Percentiles rank a stretch among this genome's conserved stretches.
Evolutionary conservation across 108 stramenopile species (phyloP).

Genomic region (Chaetoceros muelleri): DNA sequence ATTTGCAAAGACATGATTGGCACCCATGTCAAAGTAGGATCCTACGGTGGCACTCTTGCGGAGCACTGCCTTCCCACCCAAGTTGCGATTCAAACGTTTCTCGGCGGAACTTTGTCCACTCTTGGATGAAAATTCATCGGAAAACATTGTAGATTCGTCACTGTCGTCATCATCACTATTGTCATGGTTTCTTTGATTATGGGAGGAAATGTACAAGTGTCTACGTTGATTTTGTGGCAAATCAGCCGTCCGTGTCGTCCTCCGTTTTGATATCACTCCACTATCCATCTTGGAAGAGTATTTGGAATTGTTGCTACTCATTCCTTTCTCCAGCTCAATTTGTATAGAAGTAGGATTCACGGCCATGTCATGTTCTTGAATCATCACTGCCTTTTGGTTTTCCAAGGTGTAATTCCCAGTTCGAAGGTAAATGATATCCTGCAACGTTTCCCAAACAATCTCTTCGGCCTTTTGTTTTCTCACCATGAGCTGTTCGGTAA

Average conservation of each 20-base stretch:
- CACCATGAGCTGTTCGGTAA: conserved; percentile 74
- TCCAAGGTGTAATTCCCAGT: conserved; percentile 35
- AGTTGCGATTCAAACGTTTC: background rate
- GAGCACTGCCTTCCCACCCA: background rate
- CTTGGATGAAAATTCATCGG: background rate
- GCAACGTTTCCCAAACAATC: conserved; percentile 67
- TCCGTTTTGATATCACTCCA: background rate
- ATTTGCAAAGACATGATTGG: background rate
- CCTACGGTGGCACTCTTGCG: background rate
- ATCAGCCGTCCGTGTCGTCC: background rate
- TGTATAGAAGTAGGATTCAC: background rate
- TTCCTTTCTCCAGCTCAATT: background rate
- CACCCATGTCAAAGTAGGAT: background rate
- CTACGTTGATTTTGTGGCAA: background rate
- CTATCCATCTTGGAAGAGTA: background rate
- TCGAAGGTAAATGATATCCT: conserved; percentile 64
- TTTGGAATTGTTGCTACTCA: too few species aligned
- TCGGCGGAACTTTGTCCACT: background rate
- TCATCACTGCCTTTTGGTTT: background rate
- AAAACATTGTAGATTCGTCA: background rate
- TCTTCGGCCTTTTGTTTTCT: conserved; percentile 80
- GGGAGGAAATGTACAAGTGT: background rate
- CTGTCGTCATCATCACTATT: background rate
- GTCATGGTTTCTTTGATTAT: background rate
- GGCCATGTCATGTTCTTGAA: background rate